Percentiles rank a stretch among this genome's conserved stretches.
Conservation (phyloP, 345 rosid species). For the Populus alba region DNA sequence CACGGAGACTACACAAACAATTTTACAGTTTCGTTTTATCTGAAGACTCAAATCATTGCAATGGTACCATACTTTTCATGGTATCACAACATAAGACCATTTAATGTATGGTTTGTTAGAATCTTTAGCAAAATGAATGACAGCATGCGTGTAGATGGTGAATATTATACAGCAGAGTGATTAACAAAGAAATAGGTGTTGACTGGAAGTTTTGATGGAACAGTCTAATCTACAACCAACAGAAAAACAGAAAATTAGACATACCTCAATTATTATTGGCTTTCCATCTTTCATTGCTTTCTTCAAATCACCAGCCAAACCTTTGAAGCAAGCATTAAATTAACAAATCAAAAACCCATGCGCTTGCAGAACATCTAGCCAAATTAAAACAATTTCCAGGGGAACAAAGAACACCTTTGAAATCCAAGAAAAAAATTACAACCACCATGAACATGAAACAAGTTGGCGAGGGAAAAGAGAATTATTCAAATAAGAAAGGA, state of each 20-base stretch:
- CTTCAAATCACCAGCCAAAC: conserved; percentile 97
- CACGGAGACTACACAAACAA: background rate
- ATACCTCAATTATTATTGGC: conserved; percentile 94
- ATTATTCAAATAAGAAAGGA: background rate
- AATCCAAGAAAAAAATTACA: background rate
- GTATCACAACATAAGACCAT: background rate
- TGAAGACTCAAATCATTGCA: background rate
- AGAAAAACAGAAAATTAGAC: background rate
- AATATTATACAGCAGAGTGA: background rate
- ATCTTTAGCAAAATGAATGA: background rate
- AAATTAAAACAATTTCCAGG: conserved; percentile 1
- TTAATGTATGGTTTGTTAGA: background rate
- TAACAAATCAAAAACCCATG: conserved; percentile 1
- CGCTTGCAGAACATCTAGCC: conserved; percentile 3
- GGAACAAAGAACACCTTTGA: conserved; percentile 2
- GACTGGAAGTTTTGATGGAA: background rate
- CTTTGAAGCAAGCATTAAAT: conserved; percentile 40
- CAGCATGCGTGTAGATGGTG: background rate
- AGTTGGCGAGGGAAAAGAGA: background rate
- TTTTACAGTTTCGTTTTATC: background rate
- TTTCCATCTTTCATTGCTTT: conserved; percentile 99
- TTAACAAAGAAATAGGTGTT: background rate
- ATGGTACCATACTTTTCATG: background rate
- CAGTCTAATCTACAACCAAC: background rate
- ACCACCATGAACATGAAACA: background rate